Conservation (phyloP, 768 basidiomycete genomes). For the Lentinula guzmanii region DNA sequence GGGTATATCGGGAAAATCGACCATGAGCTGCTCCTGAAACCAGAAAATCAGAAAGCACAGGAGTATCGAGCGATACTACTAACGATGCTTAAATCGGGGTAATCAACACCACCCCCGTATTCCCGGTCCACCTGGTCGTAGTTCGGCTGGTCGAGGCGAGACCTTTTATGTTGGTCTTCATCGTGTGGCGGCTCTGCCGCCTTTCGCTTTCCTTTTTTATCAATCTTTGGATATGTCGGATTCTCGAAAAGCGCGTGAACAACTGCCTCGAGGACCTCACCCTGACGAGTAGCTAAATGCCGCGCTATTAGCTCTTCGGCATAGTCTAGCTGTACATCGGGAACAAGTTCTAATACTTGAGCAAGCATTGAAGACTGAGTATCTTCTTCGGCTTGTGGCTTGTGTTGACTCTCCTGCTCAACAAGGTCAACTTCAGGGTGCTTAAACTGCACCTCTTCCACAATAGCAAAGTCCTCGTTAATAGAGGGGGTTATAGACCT, state of each 20-base stretch:
- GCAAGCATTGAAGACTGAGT: constrained; percentile 23
- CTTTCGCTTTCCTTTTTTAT: constrained; percentile 42
- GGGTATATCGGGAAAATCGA: constrained; percentile 54
- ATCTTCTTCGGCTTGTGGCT: background rate
- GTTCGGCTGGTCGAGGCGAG: constrained; percentile 39
- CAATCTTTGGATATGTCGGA: constrained; percentile 49
- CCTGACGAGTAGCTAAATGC: constrained; percentile 27
- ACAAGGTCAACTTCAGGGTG: background rate
- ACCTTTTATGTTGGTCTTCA: constrained; percentile 17
- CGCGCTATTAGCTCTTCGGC: constrained; percentile 41
- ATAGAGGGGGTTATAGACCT: background rate
- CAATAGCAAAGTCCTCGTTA: background rate
- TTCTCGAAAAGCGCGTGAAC: constrained; percentile 61
- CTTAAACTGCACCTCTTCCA: background rate
- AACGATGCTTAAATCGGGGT: constrained; percentile 50
- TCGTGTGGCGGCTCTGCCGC: constrained; percentile 17
- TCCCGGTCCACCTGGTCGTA: constrained; percentile 44
- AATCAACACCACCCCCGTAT: constrained; percentile 34
- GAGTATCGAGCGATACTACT: constrained; percentile 14
- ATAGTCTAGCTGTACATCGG: constrained; percentile 29
- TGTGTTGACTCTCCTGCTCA: background rate
- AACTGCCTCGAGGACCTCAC: constrained; percentile 43
- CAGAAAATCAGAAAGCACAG: constrained; percentile 2
- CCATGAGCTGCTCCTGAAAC: constrained; percentile 43
- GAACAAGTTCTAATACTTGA: constrained; percentile 58